A percentile compares a stretch with the other conserved stretches of the same genome.
Conservation (phyloP, 2,329 filamentous ascomycete species). For the Torrubiellomyces zombiae region DNA sequence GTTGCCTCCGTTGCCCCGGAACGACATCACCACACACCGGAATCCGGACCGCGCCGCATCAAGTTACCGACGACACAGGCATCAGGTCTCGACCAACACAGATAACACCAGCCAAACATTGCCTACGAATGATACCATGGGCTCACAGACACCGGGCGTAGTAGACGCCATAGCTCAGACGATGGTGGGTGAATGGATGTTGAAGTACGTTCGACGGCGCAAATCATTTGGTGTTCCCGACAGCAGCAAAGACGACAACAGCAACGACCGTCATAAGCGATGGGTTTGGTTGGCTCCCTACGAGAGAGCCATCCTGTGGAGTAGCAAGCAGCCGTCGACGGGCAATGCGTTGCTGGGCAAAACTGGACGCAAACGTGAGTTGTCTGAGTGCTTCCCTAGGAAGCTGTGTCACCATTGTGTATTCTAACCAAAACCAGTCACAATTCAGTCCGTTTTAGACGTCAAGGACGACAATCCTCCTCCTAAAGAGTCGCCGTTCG, state of each 20-base stretch:
- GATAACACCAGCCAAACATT: conserved; percentile 29
- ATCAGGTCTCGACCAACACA: conserved; percentile 45
- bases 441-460: conserved; percentile 89
- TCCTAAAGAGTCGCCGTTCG: conserved; percentile 47
- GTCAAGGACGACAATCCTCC: conserved; percentile 85
- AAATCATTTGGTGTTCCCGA: conserved; percentile 80
- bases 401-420: not conserved
- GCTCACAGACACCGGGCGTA: conserved; percentile 56
- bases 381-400: no score
- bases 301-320: conserved; percentile 93
- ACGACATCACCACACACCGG: conserved; percentile 50
- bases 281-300: conserved; percentile 99
- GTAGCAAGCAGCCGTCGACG: conserved; percentile 85
- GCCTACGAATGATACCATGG: conserved; percentile 31
- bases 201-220: conserved; percentile 71
- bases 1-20: conserved; percentile 56
- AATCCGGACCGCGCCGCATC: conserved; percentile 22
- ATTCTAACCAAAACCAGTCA: conserved; percentile 40
- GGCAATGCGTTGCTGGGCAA: conserved; percentile 84
- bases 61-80: conserved; percentile 31
- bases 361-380: conserved; percentile 83
- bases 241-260: conserved; percentile 49
- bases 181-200: conserved; percentile 98
- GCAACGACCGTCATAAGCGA: conserved; percentile 73
- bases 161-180: conserved; percentile 95